Conservation (phyloP, 164 flowering plant genomes). For the Aristolochia californica region DNA sequence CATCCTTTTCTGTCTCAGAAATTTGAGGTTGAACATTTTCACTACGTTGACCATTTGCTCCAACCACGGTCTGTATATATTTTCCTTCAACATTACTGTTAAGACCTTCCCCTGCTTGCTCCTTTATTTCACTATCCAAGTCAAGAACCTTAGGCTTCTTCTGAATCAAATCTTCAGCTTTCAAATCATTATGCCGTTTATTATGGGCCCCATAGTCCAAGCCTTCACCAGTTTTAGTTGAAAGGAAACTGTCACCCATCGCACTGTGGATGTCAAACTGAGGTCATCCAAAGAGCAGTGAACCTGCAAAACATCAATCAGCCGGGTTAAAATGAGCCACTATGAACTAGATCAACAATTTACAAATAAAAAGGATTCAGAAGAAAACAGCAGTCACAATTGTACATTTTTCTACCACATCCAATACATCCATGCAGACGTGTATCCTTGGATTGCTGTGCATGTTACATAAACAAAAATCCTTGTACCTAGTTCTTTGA, state of each 20-base stretch:
- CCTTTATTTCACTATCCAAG: conserved; percentile 4
- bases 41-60: background rate
- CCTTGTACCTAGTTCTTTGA: no score
- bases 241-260: conserved; percentile 7
- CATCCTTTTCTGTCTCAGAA: conserved; percentile 1
- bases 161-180: conserved; percentile 4
- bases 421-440: no score
- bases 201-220: conserved; percentile 3
- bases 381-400: no score
- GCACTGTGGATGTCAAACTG: background rate
- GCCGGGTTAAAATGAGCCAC: no score
- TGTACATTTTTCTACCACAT: no score
- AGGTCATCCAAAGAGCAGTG: no score
- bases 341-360: no score
- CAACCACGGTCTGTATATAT: conserved; percentile 1
- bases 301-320: no score
- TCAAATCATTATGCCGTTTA: conserved; percentile 12
- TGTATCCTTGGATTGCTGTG: no score
- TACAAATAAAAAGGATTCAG: no score
- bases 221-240: background rate
- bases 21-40: background rate
- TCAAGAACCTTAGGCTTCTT: conserved; percentile 17
- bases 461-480: no score
- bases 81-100: background rate
- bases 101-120: conserved; percentile 8